Base-by-base conservation (phyloP, 2,329 filamentous ascomycete species). In the Coleophoma cylindrospora region DNA sequence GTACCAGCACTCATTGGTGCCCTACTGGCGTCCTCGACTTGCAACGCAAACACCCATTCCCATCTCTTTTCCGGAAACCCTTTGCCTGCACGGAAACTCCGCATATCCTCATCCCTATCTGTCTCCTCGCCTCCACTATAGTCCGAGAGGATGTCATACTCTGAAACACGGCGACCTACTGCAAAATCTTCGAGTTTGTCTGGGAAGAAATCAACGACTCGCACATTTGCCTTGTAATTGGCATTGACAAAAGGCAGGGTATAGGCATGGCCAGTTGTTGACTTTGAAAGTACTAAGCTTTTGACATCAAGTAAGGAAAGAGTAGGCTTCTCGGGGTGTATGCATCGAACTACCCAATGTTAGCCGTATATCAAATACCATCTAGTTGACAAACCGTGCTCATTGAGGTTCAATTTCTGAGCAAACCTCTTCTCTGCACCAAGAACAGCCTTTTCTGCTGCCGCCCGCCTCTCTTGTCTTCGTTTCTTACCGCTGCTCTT, bases 11-110 rank as follows among this genome's bases (percentile, higher is more conserved):
- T 59, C 50, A 22, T 49, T 33, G 58, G 55, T 40, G 60, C 64
- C 4, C 70, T 63, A 33, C 70, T 65, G 0, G 79, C 83, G 56
- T 91, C 88, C 66, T 95, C 87, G 1, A 96, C 79, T 12, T 87
- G 74, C 21, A 97, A 74, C 19, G 80, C 81, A 67, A 96, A 96
- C 13, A 80, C 78, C 91, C 91, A 96, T 66, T 94, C 83, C 87
- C 89, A 96, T 8, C 50, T 54, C 34, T 57, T 58, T 33, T 56
- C 48, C 2, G 44, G 11, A 40, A 57, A 58, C 2, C 59, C 56
- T 36, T 58, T 56, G 8, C 58, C 60, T 22, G 40, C 51, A 15
- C 40, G 50, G 22, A 51, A 63, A 3, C 46, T 45, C 12, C 52
- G 41, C 43, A 54, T 48, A 34, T 58, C 52, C 33, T 54, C 56